phyloP scores from a whole-genome alignment of 192 early-diverging fungal genomes.

The Mortierella antarctica region DNA sequence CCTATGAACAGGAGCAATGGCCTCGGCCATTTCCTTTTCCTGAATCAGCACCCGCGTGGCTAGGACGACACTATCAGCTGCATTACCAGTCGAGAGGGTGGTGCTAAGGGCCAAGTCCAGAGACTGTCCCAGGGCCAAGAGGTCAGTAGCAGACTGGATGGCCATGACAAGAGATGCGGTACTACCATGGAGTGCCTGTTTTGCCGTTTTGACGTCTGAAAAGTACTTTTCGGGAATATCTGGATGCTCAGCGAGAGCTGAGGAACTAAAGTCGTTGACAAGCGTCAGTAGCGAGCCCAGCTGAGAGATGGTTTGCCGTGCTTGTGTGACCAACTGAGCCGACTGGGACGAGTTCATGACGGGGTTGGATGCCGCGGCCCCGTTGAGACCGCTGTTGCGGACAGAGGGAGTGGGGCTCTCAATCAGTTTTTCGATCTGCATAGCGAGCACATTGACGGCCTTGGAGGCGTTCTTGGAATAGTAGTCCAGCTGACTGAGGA shows the following conservation, averaged over 20 bases:
- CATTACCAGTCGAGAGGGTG: slow-evolving; percentile 17
- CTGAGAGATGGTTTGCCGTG: slow-evolving; percentile 53
- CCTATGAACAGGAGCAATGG: neutral
- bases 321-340: slow-evolving; percentile 51
- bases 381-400: slow-evolving; percentile 7
- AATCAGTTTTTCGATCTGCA: slow-evolving; percentile 49
- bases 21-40: slow-evolving; percentile 38
- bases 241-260: slow-evolving; percentile 25
- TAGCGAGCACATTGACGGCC: slow-evolving; percentile 34
- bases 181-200: slow-evolving; percentile 70
- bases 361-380: slow-evolving; percentile 19
- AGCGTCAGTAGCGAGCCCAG: slow-evolving; percentile 52
- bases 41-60: slow-evolving; percentile 38
- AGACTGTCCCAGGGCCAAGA: slow-evolving; percentile 56
- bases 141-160: slow-evolving; percentile 66
- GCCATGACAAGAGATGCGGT: slow-evolving; percentile 70
- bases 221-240: slow-evolving; percentile 50
- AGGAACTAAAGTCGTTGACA: slow-evolving; percentile 50
- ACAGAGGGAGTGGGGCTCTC: slow-evolving; percentile 14
- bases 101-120: slow-evolving; percentile 39
- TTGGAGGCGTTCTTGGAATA: slow-evolving; percentile 52
- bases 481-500: slow-evolving; percentile 51
- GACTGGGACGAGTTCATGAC: slow-evolving; percentile 51
- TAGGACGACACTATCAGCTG: slow-evolving; percentile 28
- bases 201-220: slow-evolving; percentile 65